phyloP scores from a whole-genome alignment of 2,329 filamentous ascomycete species.

The Xylariaceae sp. region DNA sequence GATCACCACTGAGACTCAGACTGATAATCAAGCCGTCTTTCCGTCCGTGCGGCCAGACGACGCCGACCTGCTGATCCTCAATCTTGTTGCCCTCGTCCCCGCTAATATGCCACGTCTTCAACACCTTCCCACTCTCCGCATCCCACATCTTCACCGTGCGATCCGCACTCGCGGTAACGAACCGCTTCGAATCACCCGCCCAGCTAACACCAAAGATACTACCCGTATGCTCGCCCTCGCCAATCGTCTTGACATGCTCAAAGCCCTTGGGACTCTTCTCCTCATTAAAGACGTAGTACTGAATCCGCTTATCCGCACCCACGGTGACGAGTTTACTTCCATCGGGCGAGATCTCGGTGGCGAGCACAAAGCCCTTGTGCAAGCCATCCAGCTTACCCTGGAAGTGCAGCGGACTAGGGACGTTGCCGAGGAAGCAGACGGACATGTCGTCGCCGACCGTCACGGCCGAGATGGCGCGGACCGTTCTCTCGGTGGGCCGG shows the following conservation, averaged over 20 bases:
- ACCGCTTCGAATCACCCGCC: conserved; percentile 76
- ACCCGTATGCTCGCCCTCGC: conserved; percentile 79
- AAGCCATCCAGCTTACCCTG: conserved; percentile 71
- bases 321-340: conserved; percentile 78
- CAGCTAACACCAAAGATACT: conserved; percentile 91
- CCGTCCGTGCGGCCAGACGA: conserved; percentile 79
- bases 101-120: conserved; percentile 82
- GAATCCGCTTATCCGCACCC: conserved; percentile 86
- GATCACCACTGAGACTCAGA: conserved; percentile 78
- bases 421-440: conserved; percentile 75
- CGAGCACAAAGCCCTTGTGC: conserved; percentile 86
- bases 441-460: conserved; percentile 87
- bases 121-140: conserved; percentile 67
- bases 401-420: conserved; percentile 90
- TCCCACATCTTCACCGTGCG: conserved; percentile 96
- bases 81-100: conserved; percentile 62
- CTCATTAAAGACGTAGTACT: conserved; percentile 74
- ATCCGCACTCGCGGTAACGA: conserved; percentile 90
- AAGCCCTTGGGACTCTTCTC: conserved; percentile 62
- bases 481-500: conserved; percentile 56
- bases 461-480: conserved; percentile 78
- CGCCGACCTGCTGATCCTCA: conserved; percentile 85
- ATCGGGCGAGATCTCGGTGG: conserved; percentile 83
- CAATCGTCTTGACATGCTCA: conserved; percentile 70
- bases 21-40: conserved; percentile 86